Evolutionary conservation across 1,284 basidiomycete genomes (phyloP).

Genomic region (Lentinula novae-zelandiae): DNA sequence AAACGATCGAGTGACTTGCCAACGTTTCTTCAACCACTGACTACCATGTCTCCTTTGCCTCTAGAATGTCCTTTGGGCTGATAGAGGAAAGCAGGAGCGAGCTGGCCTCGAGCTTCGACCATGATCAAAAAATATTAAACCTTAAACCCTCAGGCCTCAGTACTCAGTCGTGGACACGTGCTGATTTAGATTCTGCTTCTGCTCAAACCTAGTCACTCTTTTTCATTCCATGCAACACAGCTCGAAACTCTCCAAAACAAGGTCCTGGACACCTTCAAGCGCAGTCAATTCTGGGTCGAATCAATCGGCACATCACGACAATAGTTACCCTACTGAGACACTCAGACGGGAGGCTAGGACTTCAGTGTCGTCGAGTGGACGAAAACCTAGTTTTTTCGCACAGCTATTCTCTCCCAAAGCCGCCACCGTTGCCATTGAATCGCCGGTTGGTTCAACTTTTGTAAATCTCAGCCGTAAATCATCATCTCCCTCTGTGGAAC

Average conservation of each 20-base stretch:
- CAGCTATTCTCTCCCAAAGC: constrained; percentile 4
- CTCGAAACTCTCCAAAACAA: constrained; percentile 8
- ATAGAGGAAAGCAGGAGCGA: not conserved
- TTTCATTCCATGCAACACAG: not conserved
- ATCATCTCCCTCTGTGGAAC: not conserved
- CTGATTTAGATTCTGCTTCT: not conserved
- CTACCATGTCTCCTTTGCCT: not conserved
- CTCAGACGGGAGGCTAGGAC: not conserved
- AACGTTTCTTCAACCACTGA: not conserved
- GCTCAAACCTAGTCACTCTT: not conserved
- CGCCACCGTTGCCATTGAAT: not conserved
- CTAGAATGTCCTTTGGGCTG: not conserved
- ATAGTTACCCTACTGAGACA: not conserved
- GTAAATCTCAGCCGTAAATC: constrained; percentile 2
- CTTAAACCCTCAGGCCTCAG: no score
- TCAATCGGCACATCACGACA: not conserved
- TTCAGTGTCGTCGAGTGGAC: not conserved
- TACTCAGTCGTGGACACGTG: not conserved
- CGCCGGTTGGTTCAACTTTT: not conserved
- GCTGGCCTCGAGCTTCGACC: not conserved
- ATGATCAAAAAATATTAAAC: not conserved
- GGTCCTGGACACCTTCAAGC: not conserved
- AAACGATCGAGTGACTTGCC: not conserved
- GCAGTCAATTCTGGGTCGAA: not conserved
- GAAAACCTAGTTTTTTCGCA: constrained; percentile 10